phyloP scores from a whole-genome alignment of 2,329 filamentous ascomycete genomes.

The Plectosphaerella sp. region DNA sequence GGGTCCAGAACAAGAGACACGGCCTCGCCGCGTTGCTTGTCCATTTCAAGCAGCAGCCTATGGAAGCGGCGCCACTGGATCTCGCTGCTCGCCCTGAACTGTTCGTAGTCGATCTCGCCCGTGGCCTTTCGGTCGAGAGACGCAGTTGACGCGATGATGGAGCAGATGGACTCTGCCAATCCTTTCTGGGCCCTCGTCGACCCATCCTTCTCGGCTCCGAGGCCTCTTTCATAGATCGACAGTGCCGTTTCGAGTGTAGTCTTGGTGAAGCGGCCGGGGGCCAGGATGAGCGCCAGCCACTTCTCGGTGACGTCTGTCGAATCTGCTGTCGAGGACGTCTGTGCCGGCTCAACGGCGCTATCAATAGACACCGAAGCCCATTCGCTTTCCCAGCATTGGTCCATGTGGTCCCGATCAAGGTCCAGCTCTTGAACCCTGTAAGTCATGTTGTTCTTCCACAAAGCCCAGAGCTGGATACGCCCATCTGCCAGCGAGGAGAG shows the following conservation, averaged over 20 bases:
- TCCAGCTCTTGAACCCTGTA: conserved; percentile 71
- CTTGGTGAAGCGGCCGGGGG: conserved; percentile 75
- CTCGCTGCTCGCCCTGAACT: conserved; percentile 70
- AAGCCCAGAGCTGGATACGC: conserved; percentile 62
- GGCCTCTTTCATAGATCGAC: conserved; percentile 70
- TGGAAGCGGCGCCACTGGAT: conserved; percentile 89
- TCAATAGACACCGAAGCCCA: conserved; percentile 71
- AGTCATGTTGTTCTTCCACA: conserved; percentile 82
- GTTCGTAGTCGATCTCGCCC: conserved; percentile 68
- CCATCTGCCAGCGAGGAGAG: conserved; percentile 52
- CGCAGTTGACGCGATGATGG: conserved; percentile 66
- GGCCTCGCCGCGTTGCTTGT: conserved; percentile 79
- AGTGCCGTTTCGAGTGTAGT: conserved; percentile 81
- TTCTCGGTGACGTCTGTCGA: conserved; percentile 70
- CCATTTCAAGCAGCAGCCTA: conserved; percentile 77
- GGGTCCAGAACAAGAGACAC: conserved; percentile 73
- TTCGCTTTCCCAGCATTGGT: conserved; percentile 56
- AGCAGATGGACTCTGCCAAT: conserved; percentile 72
- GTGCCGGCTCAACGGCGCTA: conserved; percentile 46
- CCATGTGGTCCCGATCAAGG: conserved; percentile 63
- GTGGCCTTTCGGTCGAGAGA: conserved; percentile 57
- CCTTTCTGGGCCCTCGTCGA: conserved; percentile 44
- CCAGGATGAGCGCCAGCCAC: conserved; percentile 81
- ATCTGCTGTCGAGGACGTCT: conserved; percentile 58
- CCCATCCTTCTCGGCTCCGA: conserved; percentile 35